Evolutionary conservation across 1,139 yeast species (phyloP), one percentile per base, ranked within the genome.

Genomic region (Sugiyamaella novakii): DNA sequence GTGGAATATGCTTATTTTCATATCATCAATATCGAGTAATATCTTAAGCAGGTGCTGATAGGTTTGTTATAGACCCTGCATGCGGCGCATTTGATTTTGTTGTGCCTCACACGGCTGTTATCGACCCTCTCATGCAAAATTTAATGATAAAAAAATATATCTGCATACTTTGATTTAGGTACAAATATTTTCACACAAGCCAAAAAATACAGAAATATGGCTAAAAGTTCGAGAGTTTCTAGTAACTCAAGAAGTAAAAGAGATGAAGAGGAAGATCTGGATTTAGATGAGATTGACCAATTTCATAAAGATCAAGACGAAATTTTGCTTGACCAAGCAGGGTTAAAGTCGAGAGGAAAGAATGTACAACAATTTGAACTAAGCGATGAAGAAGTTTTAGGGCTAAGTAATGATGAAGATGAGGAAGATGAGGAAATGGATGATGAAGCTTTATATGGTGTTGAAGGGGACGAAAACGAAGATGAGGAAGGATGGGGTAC

Each of bases 401-500:
- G 69, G 2, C 60, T 77, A 24, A 29, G 18, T 24, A 38, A 42
- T 18, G 60, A 49, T 5, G 65, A 54, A 27, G 66, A 60, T 19
- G 61, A 59, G 5, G 62, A 57, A 8, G 65, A 54, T 5, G 61
- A 56, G 10, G 63, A 56, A 31, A 53, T 60, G 47, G 61, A 61
- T 22, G 62, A 56, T 22, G 56, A 54, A 25, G 54, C 46, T 15
- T 25, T 49, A 17, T 66, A 60, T 12, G 69, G 65, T 6, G 70
- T 62, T 3, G 73, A 68, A 2, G 78, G 69, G 1, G 78, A 71
- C 1, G 78, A 68, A 1, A 79, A 69, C 1, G 82, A 72, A 34
- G 79, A 75, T 7, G 81, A 76, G 30, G 75, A 74, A 51, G 85
- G 85, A 5, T 91, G 98, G 98, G 98, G 98, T 43, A 73, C 79